Conservation (phyloP, 1,284 basidiomycete genomes). For the Phlebopus sp. region DNA sequence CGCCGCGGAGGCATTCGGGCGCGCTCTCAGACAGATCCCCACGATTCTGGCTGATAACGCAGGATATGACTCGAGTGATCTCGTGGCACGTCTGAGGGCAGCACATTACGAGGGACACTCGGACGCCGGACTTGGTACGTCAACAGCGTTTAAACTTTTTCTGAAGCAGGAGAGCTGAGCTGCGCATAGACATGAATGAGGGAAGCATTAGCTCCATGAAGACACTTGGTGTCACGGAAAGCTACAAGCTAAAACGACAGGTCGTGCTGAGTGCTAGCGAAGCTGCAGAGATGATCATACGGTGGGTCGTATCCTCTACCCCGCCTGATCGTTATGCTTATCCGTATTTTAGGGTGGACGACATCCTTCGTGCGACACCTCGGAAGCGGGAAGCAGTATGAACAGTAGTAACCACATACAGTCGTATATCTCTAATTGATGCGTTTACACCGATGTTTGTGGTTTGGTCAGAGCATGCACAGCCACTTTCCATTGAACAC, state of each 20-base stretch:
- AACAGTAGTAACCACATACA: conserved; percentile 3
- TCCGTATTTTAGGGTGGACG: conserved; percentile 51
- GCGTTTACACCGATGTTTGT: background rate
- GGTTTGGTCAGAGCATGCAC: too few relatives aligned
- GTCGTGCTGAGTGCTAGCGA: conserved; percentile 94
- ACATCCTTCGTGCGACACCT: conserved; percentile 65
- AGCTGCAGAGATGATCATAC: conserved; percentile 97
- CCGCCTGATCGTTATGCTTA: conserved; percentile 6
- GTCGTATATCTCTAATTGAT: conserved; percentile 10
- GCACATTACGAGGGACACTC: conserved; percentile 89
- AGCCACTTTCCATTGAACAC: too few relatives aligned
- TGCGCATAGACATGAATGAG: conserved; percentile 74
- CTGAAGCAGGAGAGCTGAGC: background rate
- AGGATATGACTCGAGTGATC: conserved; percentile 94
- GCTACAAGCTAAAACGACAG: conserved; percentile 96
- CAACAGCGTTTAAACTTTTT: background rate
- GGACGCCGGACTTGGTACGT: conserved; percentile 82
- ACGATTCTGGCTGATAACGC: conserved; percentile 98
- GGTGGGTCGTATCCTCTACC: conserved; percentile 51
- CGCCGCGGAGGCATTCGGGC: conserved; percentile 88
- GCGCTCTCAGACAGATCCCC: conserved; percentile 91
- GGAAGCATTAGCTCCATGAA: conserved; percentile 89
- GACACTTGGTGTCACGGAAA: conserved; percentile 88
- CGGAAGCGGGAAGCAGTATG: conserved; percentile 63
- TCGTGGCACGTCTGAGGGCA: conserved; percentile 87